Evolutionary conservation across 2,329 filamentous ascomycete species (phyloP).

Genomic region (Paraphaeosphaeria sporulosa): DNA sequence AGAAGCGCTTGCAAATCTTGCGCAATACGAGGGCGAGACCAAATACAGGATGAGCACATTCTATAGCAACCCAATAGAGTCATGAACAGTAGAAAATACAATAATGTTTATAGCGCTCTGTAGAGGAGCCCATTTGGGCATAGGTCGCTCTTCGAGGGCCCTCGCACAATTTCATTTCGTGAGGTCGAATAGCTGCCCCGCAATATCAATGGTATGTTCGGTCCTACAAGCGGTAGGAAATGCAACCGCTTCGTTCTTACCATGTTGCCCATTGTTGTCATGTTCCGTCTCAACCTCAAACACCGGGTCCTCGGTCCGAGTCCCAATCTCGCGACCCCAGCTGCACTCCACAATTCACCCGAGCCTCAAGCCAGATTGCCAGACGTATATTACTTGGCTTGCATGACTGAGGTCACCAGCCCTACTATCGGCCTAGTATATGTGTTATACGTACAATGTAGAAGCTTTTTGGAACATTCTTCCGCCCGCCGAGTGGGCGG

Average conservation of each 20-base stretch:
- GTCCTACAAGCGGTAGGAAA: background rate
- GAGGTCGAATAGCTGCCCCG: background rate
- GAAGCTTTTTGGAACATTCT: slow-evolving; percentile 30
- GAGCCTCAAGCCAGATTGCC: slow-evolving; percentile 11
- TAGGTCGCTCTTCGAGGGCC: background rate
- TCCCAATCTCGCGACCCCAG: slow-evolving; percentile 1
- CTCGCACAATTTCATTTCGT: background rate
- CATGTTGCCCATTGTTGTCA: background rate
- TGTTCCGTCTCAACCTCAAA: background rate
- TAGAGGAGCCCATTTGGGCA: background rate
- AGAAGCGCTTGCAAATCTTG: slow-evolving; percentile 60
- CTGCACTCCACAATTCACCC: slow-evolving; percentile 6
- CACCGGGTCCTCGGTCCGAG: slow-evolving; percentile 4
- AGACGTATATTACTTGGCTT: background rate
- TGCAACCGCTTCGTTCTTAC: background rate
- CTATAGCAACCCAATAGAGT: slow-evolving; percentile 23
- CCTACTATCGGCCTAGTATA: slow-evolving; percentile 1
- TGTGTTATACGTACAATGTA: slow-evolving; percentile 23
- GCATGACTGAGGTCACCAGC: slow-evolving; percentile 4
- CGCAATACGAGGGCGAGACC: slow-evolving; percentile 63
- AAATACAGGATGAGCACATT: slow-evolving; percentile 61
- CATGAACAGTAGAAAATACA: background rate
- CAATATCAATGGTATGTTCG: background rate
- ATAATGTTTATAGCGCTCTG: background rate
- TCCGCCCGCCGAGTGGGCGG: slow-evolving; percentile 27